Conservation (phyloP, 2,329 filamentous ascomycete genomes). For the Penicillium frequentans region DNA sequence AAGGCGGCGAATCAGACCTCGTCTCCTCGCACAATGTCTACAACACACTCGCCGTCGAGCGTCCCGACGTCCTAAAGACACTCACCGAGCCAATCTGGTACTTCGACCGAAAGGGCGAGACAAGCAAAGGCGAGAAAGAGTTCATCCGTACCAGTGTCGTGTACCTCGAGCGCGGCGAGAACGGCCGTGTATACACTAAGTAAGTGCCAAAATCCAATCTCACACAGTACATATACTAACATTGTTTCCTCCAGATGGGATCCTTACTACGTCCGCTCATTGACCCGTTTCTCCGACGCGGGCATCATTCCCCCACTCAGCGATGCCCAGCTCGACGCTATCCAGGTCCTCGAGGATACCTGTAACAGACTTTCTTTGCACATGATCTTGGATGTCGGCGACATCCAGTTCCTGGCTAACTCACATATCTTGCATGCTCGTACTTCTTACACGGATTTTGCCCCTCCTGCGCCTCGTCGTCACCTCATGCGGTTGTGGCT, state of each 20-base stretch:
- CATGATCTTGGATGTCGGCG: constrained; percentile 82
- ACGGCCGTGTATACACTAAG: constrained; percentile 73
- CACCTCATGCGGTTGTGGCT: constrained; percentile 86
- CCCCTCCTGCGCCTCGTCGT: constrained; percentile 67
- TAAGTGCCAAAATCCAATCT: constrained; percentile 23
- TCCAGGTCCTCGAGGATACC: constrained; percentile 71
- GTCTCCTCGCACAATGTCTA: constrained; percentile 77
- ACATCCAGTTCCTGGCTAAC: constrained; percentile 85
- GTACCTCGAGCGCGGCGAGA: constrained; percentile 69
- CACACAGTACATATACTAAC: not conserved
- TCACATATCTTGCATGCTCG: constrained; percentile 77
- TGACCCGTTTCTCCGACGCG: constrained; percentile 70
- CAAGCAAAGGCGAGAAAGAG: constrained; percentile 69
- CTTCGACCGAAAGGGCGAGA: constrained; percentile 88
- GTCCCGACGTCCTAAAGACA: constrained; percentile 74
- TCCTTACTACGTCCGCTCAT: constrained; percentile 79
- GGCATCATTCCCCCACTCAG: constrained; percentile 74
- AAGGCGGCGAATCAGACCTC: constrained; percentile 83
- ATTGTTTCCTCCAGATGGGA: constrained; percentile 60
- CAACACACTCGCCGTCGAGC: constrained; percentile 72
- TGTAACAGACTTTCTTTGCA: constrained; percentile 73
- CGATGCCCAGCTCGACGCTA: constrained; percentile 66
- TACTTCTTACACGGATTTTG: constrained; percentile 74
- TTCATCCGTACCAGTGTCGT: constrained; percentile 73
- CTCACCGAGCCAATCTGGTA: constrained; percentile 82